Evolutionary conservation across 2,329 filamentous ascomycete genomes (phyloP), one percentile per base, ranked within the genome.

Genomic region (Hortaea sp.): DNA sequence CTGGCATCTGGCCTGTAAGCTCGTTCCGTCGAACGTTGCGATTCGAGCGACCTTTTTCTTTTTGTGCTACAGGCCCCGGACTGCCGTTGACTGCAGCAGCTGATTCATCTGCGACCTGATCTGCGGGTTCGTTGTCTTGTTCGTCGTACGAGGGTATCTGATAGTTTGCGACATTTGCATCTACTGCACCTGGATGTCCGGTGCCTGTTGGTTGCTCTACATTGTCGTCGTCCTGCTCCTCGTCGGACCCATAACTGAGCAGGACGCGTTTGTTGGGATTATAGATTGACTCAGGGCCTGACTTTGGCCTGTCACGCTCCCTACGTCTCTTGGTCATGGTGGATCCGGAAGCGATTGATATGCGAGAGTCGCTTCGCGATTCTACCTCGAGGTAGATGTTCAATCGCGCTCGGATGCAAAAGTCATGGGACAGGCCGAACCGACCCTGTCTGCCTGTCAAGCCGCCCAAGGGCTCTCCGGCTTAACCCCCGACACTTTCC

Each of bases 191-290:
- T 6, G 46, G 43, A 28, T 39, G 30, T 35, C 37, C 32, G 12
- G 45, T 32, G 42, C 39, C 20, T 29, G 34, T 13, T 35, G 28
- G 37, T 27, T 13, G 34, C 9, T 20, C 28, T 7, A 37, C 41
- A 35, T 27, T 9, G 5, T 39, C 27, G 10, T 43, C 47, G 31
- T 52, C 54, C 11, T 51, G 49, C 29, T 59, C 57, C 5, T 60
- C 60, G 7, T 60, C 55, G 3, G 57, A 58, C 7, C 42, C 59
- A 41, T 63, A 63, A 53, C 57, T 63, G 12, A 63, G 54, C 43
- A 62, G 48, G 6, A 63, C 52, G 32, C 61, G 56, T 50, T 63
- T 63, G 47, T 59, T 57, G 2, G 61, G 60, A 41, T 63, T 57
- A 47, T 62, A 62, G 9, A 41, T 11, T 10, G 55, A 45, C 12